Conservation (phyloP, 176 grass and related monocot genomes). For the Panicum miliaceum region DNA sequence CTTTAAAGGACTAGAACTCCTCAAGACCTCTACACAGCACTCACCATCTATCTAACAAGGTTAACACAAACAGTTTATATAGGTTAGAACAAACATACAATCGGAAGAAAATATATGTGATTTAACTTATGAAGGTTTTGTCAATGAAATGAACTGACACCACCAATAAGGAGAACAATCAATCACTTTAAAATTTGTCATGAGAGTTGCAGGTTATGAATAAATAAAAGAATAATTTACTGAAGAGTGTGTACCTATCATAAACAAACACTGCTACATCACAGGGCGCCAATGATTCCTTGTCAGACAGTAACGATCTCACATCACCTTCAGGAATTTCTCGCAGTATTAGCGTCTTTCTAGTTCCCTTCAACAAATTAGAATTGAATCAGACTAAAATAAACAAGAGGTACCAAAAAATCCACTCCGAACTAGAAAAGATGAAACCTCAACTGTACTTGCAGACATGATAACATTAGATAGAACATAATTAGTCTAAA, state of each 20-base stretch:
- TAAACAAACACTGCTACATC: conserved; percentile 88
- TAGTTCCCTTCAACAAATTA: conserved; percentile 60
- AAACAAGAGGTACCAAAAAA: conserved; percentile 15
- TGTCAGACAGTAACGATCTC: conserved; percentile 70
- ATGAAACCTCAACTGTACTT: neutral
- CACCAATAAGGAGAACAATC: neutral
- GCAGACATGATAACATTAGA: neutral
- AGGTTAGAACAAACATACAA: neutral
- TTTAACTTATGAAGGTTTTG: neutral
- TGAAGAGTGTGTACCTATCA: conserved; percentile 61
- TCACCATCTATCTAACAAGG: neutral
- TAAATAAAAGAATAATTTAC: neutral
- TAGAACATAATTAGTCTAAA: neutral
- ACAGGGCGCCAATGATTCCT: conserved; percentile 84
- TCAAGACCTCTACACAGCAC: neutral
- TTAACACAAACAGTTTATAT: conserved; percentile 10
- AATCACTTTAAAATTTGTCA: neutral
- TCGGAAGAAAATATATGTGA: neutral
- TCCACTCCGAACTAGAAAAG: neutral
- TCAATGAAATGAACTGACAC: neutral
- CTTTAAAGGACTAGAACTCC: neutral
- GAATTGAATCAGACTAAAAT: conserved; percentile 2
- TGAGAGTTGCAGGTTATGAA: neutral
- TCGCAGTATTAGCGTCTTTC: conserved; percentile 80
- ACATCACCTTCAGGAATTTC: conserved; percentile 93